These are phyloP conservation scores for Lagerstroemia speciosa DNA, from an alignment of 345 rosid species.

Conservation along the genomic window DNA sequence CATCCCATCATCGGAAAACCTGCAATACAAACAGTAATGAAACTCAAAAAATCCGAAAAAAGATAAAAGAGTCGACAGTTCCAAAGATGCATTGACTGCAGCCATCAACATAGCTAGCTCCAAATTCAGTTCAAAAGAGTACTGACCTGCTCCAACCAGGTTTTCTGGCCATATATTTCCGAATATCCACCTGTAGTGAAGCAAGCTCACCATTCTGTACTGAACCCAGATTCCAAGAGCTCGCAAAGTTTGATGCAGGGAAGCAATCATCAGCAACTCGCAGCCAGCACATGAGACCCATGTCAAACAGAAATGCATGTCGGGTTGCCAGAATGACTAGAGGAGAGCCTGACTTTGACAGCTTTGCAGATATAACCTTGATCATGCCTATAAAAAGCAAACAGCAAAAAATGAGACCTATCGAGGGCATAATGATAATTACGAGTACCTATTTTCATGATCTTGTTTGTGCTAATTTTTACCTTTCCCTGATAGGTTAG, in stretches of 20 bases:
- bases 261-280: constrained; percentile 98
- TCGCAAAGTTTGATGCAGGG: constrained; percentile 91
- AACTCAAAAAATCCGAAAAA: background rate
- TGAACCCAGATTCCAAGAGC: constrained; percentile 89
- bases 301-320: constrained; percentile 89
- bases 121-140: background rate
- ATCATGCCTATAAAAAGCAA: constrained; percentile 49
- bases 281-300: constrained; percentile 88
- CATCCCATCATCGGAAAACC: constrained; percentile 94
- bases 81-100: background rate
- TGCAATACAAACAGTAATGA: constrained; percentile 12
- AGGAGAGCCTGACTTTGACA: constrained; percentile 92
- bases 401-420: background rate
- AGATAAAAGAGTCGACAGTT: background rate
- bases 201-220: constrained; percentile 89
- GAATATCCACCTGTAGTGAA: constrained; percentile 82
- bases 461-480: constrained; percentile 10
- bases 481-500: constrained; percentile 48
- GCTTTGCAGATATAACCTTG: constrained; percentile 83
- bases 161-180: constrained; percentile 93
- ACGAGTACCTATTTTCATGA: background rate
- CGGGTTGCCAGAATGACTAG: constrained; percentile 91
- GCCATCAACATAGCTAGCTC: background rate
- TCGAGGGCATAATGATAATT: background rate
- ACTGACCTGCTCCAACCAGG: constrained; percentile 96